phyloP scores from a whole-genome alignment of 805 yeast species.

The Suhomyces prunicola region DNA sequence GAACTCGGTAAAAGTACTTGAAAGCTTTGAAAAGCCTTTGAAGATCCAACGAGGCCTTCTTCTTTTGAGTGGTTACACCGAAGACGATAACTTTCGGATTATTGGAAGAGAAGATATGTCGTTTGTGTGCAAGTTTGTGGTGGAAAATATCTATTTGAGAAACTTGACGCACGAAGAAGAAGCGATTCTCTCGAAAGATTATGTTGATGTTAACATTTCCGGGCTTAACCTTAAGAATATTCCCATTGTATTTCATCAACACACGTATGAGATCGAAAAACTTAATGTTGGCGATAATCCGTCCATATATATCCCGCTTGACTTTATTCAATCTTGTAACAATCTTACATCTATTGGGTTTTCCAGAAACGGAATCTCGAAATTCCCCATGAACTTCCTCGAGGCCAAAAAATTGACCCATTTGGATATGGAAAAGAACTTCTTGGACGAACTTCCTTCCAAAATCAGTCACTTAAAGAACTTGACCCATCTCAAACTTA shows the following conservation, averaged over 20 bases:
- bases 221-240: slow-evolving; percentile 76
- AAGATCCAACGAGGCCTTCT: slow-evolving; percentile 71
- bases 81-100: slow-evolving; percentile 70
- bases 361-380: slow-evolving; percentile 68
- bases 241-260: slow-evolving; percentile 78
- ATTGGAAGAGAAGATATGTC: slow-evolving; percentile 83
- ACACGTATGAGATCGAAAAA: slow-evolving; percentile 74
- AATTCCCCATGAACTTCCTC: slow-evolving; percentile 69
- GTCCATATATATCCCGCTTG: slow-evolving; percentile 76
- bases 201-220: slow-evolving; percentile 68
- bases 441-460: slow-evolving; percentile 59
- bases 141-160: slow-evolving; percentile 60
- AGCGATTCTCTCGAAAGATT: slow-evolving; percentile 59
- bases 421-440: slow-evolving; percentile 76
- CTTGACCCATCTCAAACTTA: slow-evolving; percentile 59
- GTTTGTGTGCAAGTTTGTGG: slow-evolving; percentile 75
- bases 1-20: slow-evolving; percentile 67
- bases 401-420: slow-evolving; percentile 65
- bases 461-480: slow-evolving; percentile 52
- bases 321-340: slow-evolving; percentile 79
- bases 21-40: slow-evolving; percentile 71
- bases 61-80: slow-evolving; percentile 72
- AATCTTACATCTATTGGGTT: slow-evolving; percentile 66
- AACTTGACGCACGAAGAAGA: slow-evolving; percentile 68
- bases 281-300: slow-evolving; percentile 86